These are phyloP conservation scores for Diplogelasinospora grovesii DNA, from an alignment of 495 filamentous ascomycete genomes.

Conservation along the genomic window DNA sequence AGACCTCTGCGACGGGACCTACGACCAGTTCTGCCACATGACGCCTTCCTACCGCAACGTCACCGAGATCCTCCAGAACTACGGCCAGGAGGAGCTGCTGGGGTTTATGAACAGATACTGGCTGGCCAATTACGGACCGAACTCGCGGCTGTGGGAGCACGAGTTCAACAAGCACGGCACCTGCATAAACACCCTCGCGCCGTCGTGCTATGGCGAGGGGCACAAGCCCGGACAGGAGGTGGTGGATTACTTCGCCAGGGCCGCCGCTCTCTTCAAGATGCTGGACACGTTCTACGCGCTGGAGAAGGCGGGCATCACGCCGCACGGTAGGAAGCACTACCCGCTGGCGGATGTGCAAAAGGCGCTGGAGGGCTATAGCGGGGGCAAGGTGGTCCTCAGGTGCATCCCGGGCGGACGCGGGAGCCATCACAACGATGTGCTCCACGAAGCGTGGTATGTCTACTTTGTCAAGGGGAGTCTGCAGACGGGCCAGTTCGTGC, in stretches of 20 bases:
- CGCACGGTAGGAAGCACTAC: conserved; percentile 56
- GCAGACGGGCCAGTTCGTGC: conserved; percentile 67
- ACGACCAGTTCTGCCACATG: conserved; percentile 64
- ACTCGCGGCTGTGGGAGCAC: conserved; percentile 70
- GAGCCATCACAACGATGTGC: conserved; percentile 23
- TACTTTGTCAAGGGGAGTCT: conserved; percentile 74
- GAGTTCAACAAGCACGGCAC: conserved; percentile 86
- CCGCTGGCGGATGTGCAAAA: conserved; percentile 53
- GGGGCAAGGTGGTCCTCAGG: conserved; percentile 60
- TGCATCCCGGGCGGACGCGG: conserved; percentile 50
- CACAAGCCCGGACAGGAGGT: conserved; percentile 56
- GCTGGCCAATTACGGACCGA: conserved; percentile 59
- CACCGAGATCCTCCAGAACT: conserved; percentile 54
- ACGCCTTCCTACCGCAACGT: conserved; percentile 66
- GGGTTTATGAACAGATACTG: conserved; percentile 73
- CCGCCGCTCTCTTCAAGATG: conserved; percentile 55
- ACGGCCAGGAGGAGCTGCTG: conserved; percentile 56
- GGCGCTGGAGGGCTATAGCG: conserved; percentile 57
- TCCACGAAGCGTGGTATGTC: conserved; percentile 82
- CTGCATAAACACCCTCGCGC: conserved; percentile 64
- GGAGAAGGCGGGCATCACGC: conserved; percentile 55
- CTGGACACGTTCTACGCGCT: conserved; percentile 53
- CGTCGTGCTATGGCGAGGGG: conserved; percentile 57
- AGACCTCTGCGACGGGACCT: conserved; percentile 80
- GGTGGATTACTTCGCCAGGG: conserved; percentile 55